These are phyloP conservation scores for Exophiala mesophila DNA, from an alignment of 2,329 filamentous ascomycete genomes.

Conservation along the genomic window DNA sequence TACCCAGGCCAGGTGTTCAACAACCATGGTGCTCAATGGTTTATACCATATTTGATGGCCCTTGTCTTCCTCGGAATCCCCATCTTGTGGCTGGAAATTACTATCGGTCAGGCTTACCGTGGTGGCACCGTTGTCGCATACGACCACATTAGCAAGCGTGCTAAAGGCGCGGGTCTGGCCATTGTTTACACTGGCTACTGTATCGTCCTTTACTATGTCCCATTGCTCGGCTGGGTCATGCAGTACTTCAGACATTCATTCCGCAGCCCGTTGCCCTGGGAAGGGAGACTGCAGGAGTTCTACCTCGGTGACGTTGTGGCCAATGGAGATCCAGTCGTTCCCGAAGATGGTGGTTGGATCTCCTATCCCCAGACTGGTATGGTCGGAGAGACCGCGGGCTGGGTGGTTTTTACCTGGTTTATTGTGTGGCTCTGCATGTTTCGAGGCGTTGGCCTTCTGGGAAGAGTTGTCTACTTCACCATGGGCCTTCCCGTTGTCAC, in stretches of 20 bases:
- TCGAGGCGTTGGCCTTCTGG: conserved; percentile 53
- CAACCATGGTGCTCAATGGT: conserved; percentile 57
- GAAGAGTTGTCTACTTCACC: conserved; percentile 57
- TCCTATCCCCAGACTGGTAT: conserved; percentile 44
- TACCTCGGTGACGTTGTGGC: conserved; percentile 48
- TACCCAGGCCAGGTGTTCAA: conserved; percentile 58
- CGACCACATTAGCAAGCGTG: conserved; percentile 48
- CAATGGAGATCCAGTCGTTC: conserved; percentile 40
- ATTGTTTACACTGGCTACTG: conserved; percentile 51
- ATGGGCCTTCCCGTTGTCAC: conserved; percentile 56
- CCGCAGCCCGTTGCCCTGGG: conserved; percentile 52
- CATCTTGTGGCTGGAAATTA: conserved; percentile 51
- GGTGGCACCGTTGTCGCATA: conserved; percentile 53
- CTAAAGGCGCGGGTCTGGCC: conserved; percentile 52
- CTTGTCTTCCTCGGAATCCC: conserved; percentile 54
- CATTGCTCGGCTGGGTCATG: conserved; percentile 57
- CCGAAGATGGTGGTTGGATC: conserved; percentile 39
- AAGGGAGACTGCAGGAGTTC: conserved; percentile 47
- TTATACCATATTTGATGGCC: conserved; percentile 53
- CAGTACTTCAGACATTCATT: conserved; percentile 55
- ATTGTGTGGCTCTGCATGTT: conserved; percentile 57
- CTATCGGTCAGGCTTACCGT: conserved; percentile 50
- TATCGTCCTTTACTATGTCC: conserved; percentile 54
- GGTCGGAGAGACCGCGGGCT: conserved; percentile 54
- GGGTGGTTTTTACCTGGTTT: conserved; percentile 56